phyloP scores from a whole-genome alignment of 768 basidiomycete species.

The Rhodotorula paludigena region DNA sequence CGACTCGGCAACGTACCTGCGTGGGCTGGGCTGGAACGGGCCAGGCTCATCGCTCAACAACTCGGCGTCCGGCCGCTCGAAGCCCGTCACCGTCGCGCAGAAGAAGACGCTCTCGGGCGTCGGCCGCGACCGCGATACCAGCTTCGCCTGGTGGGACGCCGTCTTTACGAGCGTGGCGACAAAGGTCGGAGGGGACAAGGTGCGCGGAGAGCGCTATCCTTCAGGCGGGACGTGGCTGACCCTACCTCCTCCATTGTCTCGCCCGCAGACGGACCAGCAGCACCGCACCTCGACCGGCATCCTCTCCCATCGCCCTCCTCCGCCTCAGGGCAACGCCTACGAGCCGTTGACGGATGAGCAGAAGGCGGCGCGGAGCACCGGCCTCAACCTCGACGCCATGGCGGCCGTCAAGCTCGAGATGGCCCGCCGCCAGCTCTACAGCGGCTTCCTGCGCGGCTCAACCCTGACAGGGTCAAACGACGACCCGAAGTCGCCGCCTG shows the following conservation, averaged over 20 bases:
- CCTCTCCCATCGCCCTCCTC: slow-evolving; percentile 35
- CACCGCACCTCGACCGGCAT: slow-evolving; percentile 41
- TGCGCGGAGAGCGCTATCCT: not conserved
- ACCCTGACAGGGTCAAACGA: not conserved
- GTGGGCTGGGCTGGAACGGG: slow-evolving; percentile 39
- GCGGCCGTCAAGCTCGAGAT: slow-evolving; percentile 38
- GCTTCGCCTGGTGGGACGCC: slow-evolving; percentile 43
- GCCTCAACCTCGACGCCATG: slow-evolving; percentile 39
- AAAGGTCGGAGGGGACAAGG: slow-evolving; percentile 27
- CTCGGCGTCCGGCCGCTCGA: slow-evolving; percentile 23
- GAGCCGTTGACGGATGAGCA: not conserved
- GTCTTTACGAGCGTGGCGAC: slow-evolving; percentile 36
- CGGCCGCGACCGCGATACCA: slow-evolving; percentile 40
- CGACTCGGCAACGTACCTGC: slow-evolving; percentile 37
- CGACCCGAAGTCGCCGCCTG: not conserved
- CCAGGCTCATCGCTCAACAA: slow-evolving; percentile 35
- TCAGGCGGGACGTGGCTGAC: too few species aligned
- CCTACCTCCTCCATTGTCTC: not conserved
- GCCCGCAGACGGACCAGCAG: slow-evolving; percentile 2
- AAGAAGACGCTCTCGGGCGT: slow-evolving; percentile 41
- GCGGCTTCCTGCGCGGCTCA: slow-evolving; percentile 37
- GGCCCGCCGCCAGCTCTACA: slow-evolving; percentile 38
- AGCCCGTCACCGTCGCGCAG: slow-evolving; percentile 40
- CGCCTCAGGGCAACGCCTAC: slow-evolving; percentile 7
- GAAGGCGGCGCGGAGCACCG: too few species aligned